These are phyloP conservation scores for Meripilus lineatus DNA, from an alignment of 1,284 basidiomycete genomes.

Conservation along the genomic window DNA sequence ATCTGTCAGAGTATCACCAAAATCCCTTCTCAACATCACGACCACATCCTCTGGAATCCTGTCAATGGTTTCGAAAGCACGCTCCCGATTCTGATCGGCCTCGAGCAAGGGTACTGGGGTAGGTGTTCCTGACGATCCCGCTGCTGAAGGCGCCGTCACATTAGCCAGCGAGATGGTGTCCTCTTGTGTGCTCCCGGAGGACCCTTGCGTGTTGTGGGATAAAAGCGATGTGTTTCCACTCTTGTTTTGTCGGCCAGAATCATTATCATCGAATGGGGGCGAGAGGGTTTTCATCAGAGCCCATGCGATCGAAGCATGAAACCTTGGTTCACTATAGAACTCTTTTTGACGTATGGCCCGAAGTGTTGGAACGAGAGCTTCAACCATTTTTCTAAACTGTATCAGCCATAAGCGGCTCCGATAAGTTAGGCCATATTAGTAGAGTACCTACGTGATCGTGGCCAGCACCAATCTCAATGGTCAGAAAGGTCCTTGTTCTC, in stretches of 20 bases:
- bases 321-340: slow-evolving; percentile 70
- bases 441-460: slow-evolving; percentile 53
- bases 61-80: too few relatives aligned
- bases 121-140: too few relatives aligned
- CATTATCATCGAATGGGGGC: not conserved
- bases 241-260: not conserved
- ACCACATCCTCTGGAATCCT: slow-evolving; percentile 51
- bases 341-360: slow-evolving; percentile 57
- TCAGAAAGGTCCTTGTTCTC: slow-evolving; percentile 67
- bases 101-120: too few relatives aligned
- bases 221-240: not conserved
- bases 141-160: too few relatives aligned
- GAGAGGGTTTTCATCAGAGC: slow-evolving; percentile 34
- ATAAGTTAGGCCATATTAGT: slow-evolving; percentile 6
- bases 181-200: too few relatives aligned
- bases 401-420: not conserved
- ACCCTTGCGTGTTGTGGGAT: too few relatives aligned
- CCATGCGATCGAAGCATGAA: slow-evolving; percentile 83
- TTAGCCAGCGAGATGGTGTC: not conserved
- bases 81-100: too few relatives aligned
- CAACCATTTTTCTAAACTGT: slow-evolving; percentile 51
- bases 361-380: slow-evolving; percentile 49
- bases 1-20: slow-evolving; percentile 32
- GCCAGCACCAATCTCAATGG: slow-evolving; percentile 73
- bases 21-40: slow-evolving; percentile 41